A percentile compares a stretch with the other conserved stretches of the same genome.
phyloP scores from a whole-genome alignment of 345 rosid genomes.

The Hibiscus syriacus region DNA sequence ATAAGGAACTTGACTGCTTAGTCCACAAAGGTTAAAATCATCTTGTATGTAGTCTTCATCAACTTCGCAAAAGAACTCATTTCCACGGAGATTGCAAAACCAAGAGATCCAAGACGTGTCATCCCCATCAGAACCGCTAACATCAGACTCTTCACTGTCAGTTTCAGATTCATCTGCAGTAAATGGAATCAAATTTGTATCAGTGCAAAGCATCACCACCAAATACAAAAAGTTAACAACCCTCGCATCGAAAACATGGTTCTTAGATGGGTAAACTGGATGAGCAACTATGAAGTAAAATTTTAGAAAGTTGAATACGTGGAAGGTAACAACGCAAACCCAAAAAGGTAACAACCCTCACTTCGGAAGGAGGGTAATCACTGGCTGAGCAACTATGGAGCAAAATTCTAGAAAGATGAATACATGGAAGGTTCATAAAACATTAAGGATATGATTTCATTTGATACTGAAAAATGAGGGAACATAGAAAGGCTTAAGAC shows the following conservation, averaged over 20 bases:
- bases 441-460: background rate
- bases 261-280: background rate
- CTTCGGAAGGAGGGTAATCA: background rate
- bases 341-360: background rate
- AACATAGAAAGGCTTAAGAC: background rate
- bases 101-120: conserved; percentile 98
- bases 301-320: background rate
- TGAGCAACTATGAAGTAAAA: background rate
- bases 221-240: background rate
- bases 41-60: conserved; percentile 98
- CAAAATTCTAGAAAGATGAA: background rate
- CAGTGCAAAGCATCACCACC: background rate
- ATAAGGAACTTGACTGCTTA: conserved; percentile 95
- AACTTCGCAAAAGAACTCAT: conserved; percentile 98
- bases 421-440: background rate
- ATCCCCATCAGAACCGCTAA: conserved; percentile 96
- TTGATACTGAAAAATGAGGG: background rate
- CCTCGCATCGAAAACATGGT: background rate
- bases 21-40: conserved; percentile 92
- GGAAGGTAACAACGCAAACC: background rate
- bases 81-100: conserved; percentile 94
- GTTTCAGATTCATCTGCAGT: conserved; percentile 79
- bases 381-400: background rate
- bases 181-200: conserved; percentile 2
- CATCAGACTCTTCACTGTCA: conserved; percentile 91